Conservation (phyloP, 83 land plant genomes). For the Picea abies region DNA sequence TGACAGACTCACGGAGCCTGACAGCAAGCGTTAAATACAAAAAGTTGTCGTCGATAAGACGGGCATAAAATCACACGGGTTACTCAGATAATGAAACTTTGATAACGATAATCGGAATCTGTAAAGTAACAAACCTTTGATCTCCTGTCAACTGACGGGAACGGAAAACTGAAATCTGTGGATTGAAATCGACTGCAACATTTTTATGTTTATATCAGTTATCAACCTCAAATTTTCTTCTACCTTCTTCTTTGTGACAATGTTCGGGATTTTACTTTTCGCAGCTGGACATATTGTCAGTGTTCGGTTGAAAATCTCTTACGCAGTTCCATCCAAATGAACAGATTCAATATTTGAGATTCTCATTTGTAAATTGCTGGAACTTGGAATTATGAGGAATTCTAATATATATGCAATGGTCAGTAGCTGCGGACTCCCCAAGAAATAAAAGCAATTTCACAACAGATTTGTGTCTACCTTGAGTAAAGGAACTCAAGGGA, state of each 20-base stretch:
- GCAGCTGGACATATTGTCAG: too few species aligned
- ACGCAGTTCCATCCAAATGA: too few species aligned
- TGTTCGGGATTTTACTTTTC: neutral
- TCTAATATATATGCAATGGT: too few species aligned
- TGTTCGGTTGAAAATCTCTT: too few species aligned
- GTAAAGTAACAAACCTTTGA: neutral
- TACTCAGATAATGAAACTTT: neutral
- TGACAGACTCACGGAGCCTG: slow-evolving; percentile 11
- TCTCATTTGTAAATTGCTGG: too few species aligned
- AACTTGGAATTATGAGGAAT: too few species aligned
- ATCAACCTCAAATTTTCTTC: neutral
- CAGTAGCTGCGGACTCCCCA: too few species aligned
- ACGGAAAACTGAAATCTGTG: neutral
- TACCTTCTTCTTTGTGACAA: too few species aligned
- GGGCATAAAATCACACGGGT: neutral
- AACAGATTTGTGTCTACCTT: neutral
- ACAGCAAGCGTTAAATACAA: slow-evolving; percentile 5
- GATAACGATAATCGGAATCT: neutral
- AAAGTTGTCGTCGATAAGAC: neutral
- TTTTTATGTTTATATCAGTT: neutral
- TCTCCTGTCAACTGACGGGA: neutral
- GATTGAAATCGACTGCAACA: neutral
- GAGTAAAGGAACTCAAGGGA: too few species aligned
- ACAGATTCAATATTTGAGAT: too few species aligned
- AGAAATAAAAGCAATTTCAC: neutral